Evolutionary conservation across 2,329 filamentous ascomycete genomes (phyloP).

Genomic region (Cercospora beticola): DNA sequence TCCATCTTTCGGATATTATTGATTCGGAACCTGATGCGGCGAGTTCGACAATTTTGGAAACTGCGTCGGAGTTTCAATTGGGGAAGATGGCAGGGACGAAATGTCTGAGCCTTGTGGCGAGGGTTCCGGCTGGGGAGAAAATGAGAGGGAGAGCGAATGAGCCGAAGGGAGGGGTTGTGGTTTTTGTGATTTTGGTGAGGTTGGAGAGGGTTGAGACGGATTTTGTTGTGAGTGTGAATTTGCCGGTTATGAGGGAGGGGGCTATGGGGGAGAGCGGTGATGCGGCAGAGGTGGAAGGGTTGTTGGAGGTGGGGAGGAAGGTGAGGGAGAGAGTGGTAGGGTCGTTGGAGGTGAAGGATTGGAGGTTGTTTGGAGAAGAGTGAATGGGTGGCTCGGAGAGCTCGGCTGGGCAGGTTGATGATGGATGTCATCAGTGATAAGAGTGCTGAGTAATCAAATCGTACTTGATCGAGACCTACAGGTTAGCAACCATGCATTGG

Average conservation of each 20-base stretch:
- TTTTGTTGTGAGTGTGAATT: constrained; percentile 81
- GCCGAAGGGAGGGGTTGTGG: constrained; percentile 56
- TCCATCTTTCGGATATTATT: constrained; percentile 52
- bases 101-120: constrained; percentile 69
- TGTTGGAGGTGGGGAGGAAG: constrained; percentile 61
- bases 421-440: not conserved
- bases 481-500: no score
- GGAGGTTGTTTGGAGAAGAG: constrained; percentile 62
- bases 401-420: not conserved
- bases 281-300: constrained; percentile 63
- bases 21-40: constrained; percentile 18
- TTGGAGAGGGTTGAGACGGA: constrained; percentile 75
- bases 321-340: constrained; percentile 71
- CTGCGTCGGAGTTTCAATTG: not conserved
- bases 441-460: not conserved
- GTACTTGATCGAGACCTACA: no score
- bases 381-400: not conserved
- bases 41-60: not conserved
- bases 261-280: constrained; percentile 57
- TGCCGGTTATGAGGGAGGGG: constrained; percentile 76
- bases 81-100: constrained; percentile 52
- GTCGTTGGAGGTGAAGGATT: constrained; percentile 76
- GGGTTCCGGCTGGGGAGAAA: constrained; percentile 44
- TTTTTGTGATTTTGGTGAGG: constrained; percentile 71
- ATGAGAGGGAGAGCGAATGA: constrained; percentile 48